phyloP scores from a whole-genome alignment of 306 rosid genomes.

The Prunus davidiana region DNA sequence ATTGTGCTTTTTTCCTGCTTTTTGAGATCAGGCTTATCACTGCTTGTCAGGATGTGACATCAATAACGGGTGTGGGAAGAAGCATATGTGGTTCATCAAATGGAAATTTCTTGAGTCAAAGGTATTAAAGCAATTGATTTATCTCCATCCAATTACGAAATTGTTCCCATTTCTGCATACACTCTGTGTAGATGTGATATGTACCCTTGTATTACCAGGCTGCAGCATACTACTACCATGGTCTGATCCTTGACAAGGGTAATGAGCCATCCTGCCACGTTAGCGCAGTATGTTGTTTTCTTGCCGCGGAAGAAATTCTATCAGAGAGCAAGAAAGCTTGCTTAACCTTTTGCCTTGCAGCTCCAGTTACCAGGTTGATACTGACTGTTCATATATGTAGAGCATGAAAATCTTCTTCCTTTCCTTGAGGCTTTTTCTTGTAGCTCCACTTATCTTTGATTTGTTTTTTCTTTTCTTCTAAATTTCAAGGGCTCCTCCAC shows the following conservation, averaged over 20 bases:
- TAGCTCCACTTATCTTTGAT: background rate
- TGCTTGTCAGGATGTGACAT: constrained; percentile 57
- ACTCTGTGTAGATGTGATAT: background rate
- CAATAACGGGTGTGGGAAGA: constrained; percentile 58
- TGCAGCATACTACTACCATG: constrained; percentile 93
- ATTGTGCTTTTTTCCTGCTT: constrained; percentile 16
- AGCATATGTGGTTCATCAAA: constrained; percentile 75
- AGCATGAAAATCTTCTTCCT: background rate
- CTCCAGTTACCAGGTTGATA: constrained; percentile 82
- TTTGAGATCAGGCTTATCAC: constrained; percentile 65
- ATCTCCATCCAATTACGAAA: background rate
- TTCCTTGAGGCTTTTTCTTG: background rate
- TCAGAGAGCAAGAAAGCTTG: constrained; percentile 82
- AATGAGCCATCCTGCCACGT: constrained; percentile 67
- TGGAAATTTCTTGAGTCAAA: constrained; percentile 93
- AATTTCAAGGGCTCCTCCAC: constrained; percentile 74
- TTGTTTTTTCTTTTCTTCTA: background rate
- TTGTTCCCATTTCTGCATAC: background rate
- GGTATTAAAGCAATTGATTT: constrained; percentile 37
- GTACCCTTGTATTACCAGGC: constrained; percentile 41
- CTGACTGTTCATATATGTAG: background rate
- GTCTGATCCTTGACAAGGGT: constrained; percentile 83
- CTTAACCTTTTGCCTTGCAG: constrained; percentile 79
- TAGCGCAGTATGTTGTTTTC: constrained; percentile 76
- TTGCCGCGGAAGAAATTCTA: constrained; percentile 83